Evolutionary conservation across 2,329 filamentous ascomycete genomes (phyloP), one percentile per base, ranked within the genome.

Genomic region (Pseudohalonectria lignicola): DNA sequence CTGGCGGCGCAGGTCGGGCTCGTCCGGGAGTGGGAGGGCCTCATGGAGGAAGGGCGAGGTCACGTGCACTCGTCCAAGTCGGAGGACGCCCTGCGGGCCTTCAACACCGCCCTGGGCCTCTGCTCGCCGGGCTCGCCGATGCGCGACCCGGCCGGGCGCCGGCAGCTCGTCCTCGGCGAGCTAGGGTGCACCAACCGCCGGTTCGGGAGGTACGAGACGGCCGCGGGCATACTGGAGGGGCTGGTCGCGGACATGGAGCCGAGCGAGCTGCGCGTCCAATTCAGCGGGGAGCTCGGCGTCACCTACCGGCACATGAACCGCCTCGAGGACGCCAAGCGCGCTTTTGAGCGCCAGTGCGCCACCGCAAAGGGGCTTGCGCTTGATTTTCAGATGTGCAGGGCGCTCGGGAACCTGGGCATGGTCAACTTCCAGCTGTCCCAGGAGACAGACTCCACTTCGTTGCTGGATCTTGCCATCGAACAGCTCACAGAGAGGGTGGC

Each of bases 351-450:
- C 6, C 55, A 60, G 39, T 57, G 58, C 39, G 30, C 48, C 2
- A 45, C 40, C 2, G 55, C 56, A 2, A 51, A 48, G 30, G 13
- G 47, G 15, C 41, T 57, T 7, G 41, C 42, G 0, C 37, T 46
- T 1, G 43, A 50, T 10, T 35, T 31, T 2, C 45, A 47, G 29
- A 43, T 45, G 17, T 56, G 53, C 34, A 52, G 59, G 3, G 53
- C 58, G 1, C 43, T 61, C 19, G 59, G 58, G 2, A 59, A 59
- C 34, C 38, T 59, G 4, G 57, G 56, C 6, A 58, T 59, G 52
- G 47, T 54, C 1, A 56, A 60, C 39, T 61, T 57, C 33, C 55
- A 59, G 36, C 42, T 57, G 11, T 57, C 23, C 43, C 19, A 36
- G 40, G 25, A 30, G 43, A 5, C 43, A 55, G 18, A 17, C 10